Evolutionary conservation across 2,329 filamentous ascomycete genomes (phyloP).

Genomic region (Clarireedia hainanense): DNA sequence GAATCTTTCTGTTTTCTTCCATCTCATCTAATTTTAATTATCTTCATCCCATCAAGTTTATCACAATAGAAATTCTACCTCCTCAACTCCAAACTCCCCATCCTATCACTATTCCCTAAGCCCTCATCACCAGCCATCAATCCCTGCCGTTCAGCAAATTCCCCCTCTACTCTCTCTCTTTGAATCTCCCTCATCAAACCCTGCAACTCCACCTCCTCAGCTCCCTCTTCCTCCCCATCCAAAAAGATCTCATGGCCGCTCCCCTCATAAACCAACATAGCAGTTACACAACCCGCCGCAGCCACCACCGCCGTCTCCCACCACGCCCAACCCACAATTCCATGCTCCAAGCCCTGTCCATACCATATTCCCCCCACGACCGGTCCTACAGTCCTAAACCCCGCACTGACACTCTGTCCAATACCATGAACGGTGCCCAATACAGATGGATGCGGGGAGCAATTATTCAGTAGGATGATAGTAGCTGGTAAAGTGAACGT

Average conservation of each 20-base stretch:
- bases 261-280: slow-evolving; percentile 8
- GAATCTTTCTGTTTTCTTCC: not conserved
- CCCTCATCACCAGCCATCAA: not conserved
- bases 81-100: not conserved
- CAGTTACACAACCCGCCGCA: not conserved
- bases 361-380: slow-evolving; percentile 46
- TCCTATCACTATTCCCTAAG: not conserved
- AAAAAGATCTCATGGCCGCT: slow-evolving; percentile 3
- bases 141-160: not conserved
- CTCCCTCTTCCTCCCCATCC: not conserved
- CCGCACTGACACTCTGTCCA: slow-evolving; percentile 46
- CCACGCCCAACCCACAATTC: slow-evolving; percentile 49
- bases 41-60: too few species aligned
- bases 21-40: not conserved
- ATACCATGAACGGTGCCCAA: slow-evolving; percentile 52
- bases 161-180: not conserved
- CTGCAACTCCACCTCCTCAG: slow-evolving; percentile 2
- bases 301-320: slow-evolving; percentile 34
- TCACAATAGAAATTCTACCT: not conserved
- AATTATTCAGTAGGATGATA: slow-evolving; percentile 54
- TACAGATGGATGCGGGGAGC: slow-evolving; percentile 46
- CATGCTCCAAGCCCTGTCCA: slow-evolving; percentile 43
- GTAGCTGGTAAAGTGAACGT: slow-evolving; percentile 52
- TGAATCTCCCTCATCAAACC: not conserved
- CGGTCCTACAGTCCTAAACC: slow-evolving; percentile 47